A percentile compares a stretch with the other conserved stretches of the same genome.
Evolutionary conservation across 495 filamentous ascomycete genomes (phyloP).

Genomic region (Hypoxylon intermedium): DNA sequence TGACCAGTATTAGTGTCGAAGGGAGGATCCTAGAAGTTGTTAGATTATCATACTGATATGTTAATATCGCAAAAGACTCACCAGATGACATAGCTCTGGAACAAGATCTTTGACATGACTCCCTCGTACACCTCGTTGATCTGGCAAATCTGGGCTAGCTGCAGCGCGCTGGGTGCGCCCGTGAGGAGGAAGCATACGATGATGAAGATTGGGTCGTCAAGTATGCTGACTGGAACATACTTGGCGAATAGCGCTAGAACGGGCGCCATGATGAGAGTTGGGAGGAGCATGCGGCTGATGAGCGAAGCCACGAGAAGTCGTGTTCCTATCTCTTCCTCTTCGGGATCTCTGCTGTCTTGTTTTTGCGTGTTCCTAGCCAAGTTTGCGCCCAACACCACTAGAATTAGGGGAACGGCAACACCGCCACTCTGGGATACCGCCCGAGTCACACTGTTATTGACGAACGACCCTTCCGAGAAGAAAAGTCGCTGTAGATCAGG

Average conservation of each 20-base stretch:
- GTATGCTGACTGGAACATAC: slow-evolving; percentile 88
- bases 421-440: slow-evolving; percentile 84
- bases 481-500: slow-evolving; percentile 83
- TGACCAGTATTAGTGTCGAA: slow-evolving; percentile 87
- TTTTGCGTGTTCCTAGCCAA: slow-evolving; percentile 76
- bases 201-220: slow-evolving; percentile 97
- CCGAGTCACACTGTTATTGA: slow-evolving; percentile 90
- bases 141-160: slow-evolving; percentile 97
- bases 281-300: slow-evolving; percentile 88
- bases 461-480: slow-evolving; percentile 87
- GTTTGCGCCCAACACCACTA: slow-evolving; percentile 96
- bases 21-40: slow-evolving; percentile 77
- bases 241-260: slow-evolving; percentile 89
- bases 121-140: slow-evolving; percentile 95
- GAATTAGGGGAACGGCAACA: slow-evolving; percentile 92
- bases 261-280: slow-evolving; percentile 92
- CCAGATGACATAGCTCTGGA: slow-evolving; percentile 98
- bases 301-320: slow-evolving; percentile 86
- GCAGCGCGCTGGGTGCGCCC: slow-evolving; percentile 91
- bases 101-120: slow-evolving; percentile 89
- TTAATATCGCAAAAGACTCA: too few species aligned
- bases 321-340: slow-evolving; percentile 69
- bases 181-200: slow-evolving; percentile 96
- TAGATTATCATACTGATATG: slow-evolving; percentile 36
- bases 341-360: slow-evolving; percentile 66